These are phyloP conservation scores for Acacia concinna DNA, from an alignment of 331 rosid species.

Conservation along the genomic window DNA sequence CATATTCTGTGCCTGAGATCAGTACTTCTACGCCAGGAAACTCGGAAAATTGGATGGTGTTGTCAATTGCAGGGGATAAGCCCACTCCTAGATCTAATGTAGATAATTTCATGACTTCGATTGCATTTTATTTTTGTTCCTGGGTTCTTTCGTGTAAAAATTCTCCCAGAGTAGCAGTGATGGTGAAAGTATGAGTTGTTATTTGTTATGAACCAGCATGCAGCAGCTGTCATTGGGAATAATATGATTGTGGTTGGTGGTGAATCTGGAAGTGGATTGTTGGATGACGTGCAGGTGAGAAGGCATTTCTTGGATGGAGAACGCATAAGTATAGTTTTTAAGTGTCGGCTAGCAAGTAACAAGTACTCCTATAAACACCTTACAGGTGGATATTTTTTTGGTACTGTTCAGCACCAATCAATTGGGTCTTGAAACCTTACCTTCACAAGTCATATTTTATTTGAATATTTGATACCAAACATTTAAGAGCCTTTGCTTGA, in stretches of 20 bases:
- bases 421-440: background rate
- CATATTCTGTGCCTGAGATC: slow-evolving; percentile 45
- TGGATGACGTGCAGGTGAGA: slow-evolving; percentile 15
- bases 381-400: background rate
- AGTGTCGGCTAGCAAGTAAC: background rate
- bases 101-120: background rate
- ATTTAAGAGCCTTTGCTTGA: background rate
- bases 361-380: background rate
- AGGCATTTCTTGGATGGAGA: background rate
- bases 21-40: slow-evolving; percentile 1
- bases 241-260: slow-evolving; percentile 17
- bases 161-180: background rate
- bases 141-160: background rate
- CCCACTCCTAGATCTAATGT: slow-evolving; percentile 62
- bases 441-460: background rate
- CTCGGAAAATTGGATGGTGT: slow-evolving; percentile 14
- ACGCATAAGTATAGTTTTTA: background rate
- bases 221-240: slow-evolving; percentile 9
- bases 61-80: slow-evolving; percentile 55
- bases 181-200: background rate
- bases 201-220: slow-evolving; percentile 47
- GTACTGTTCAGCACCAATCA: background rate
- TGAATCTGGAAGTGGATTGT: slow-evolving; percentile 5
- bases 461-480: background rate
- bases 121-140: background rate